Conservation (phyloP, 1,284 basidiomycete species). For the Ganoderma leucocontextum region DNA sequence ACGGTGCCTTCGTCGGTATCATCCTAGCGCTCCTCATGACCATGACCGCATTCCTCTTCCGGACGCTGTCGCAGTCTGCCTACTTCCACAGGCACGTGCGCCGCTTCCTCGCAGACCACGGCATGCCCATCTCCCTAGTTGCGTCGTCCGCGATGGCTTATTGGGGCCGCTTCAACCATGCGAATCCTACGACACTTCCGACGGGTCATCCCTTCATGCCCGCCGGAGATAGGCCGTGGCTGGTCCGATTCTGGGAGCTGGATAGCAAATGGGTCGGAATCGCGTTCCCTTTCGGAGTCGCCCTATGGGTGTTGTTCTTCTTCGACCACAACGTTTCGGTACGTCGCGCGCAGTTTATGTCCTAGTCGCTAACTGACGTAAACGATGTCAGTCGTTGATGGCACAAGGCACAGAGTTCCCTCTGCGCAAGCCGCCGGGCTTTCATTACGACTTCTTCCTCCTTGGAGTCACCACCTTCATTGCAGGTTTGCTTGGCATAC, state of each 20-base stretch:
- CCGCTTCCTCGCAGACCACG: constrained; percentile 85
- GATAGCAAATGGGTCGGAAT: constrained; percentile 91
- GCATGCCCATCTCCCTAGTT: constrained; percentile 87
- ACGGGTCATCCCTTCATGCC: constrained; percentile 76
- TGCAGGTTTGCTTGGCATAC: constrained; percentile 89
- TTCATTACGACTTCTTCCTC: constrained; percentile 91
- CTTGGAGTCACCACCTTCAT: constrained; percentile 94
- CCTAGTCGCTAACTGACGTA: background rate
- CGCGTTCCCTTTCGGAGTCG: constrained; percentile 77
- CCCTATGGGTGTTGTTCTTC: constrained; percentile 79
- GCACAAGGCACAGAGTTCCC: constrained; percentile 94
- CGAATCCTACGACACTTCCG: constrained; percentile 75
- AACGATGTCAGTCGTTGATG: constrained; percentile 75
- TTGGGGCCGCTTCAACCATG: constrained; percentile 80
- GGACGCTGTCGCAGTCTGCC: constrained; percentile 64
- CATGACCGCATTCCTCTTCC: constrained; percentile 77
- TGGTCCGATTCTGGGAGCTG: constrained; percentile 92
- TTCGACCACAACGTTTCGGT: constrained; percentile 89
- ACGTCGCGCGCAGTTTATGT: constrained; percentile 38
- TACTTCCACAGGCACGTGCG: constrained; percentile 80
- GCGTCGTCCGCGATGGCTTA: constrained; percentile 81
- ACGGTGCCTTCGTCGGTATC: constrained; percentile 76
- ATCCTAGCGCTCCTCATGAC: constrained; percentile 84
- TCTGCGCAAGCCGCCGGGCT: constrained; percentile 90
- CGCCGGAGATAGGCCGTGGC: constrained; percentile 81